These are phyloP conservation scores for Astraeus odoratus DNA, from an alignment of 768 basidiomycete species.

Conservation along the genomic window DNA sequence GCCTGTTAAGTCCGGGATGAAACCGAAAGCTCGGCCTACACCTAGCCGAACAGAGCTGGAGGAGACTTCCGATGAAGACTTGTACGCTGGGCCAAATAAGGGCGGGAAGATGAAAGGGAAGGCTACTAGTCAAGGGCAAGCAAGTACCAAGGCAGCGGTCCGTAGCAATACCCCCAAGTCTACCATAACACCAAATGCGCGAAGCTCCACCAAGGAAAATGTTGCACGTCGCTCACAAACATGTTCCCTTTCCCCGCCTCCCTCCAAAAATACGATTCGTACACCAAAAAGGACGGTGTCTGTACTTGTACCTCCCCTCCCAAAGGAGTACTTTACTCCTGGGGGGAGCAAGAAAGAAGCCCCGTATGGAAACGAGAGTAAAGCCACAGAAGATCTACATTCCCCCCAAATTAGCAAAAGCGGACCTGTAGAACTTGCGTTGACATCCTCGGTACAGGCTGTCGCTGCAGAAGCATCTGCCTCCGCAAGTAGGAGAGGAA, in stretches of 20 bases:
- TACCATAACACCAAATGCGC: not conserved
- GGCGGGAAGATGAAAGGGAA: conserved; percentile 1
- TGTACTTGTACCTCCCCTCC: conserved; percentile 23
- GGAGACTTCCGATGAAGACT: not conserved
- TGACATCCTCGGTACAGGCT: conserved; percentile 15
- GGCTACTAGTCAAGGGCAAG: not conserved
- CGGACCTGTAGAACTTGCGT: conserved; percentile 1
- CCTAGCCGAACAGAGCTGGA: not conserved
- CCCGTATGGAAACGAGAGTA: not conserved
- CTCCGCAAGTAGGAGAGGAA: conserved; percentile 12
- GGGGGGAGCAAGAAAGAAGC: conserved; percentile 1
- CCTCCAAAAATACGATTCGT: conserved; percentile 2
- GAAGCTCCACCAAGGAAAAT: not conserved
- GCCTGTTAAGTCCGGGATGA: conserved; percentile 23
- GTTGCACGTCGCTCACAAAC: conserved; percentile 4
- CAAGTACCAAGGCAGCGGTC: not conserved
- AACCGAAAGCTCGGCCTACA: conserved; percentile 13
- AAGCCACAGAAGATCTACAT: not conserved
- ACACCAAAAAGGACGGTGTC: conserved; percentile 19
- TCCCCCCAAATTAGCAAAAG: not conserved
- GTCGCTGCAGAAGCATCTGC: conserved; percentile 20
- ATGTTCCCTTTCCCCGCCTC: conserved; percentile 5
- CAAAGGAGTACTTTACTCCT: conserved; percentile 21
- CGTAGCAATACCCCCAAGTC: not conserved
- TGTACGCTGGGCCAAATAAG: not conserved